Evolutionary conservation across 768 basidiomycete species (phyloP), one percentile per base, ranked within the genome.

Genomic region (Termitomyces sp.): DNA sequence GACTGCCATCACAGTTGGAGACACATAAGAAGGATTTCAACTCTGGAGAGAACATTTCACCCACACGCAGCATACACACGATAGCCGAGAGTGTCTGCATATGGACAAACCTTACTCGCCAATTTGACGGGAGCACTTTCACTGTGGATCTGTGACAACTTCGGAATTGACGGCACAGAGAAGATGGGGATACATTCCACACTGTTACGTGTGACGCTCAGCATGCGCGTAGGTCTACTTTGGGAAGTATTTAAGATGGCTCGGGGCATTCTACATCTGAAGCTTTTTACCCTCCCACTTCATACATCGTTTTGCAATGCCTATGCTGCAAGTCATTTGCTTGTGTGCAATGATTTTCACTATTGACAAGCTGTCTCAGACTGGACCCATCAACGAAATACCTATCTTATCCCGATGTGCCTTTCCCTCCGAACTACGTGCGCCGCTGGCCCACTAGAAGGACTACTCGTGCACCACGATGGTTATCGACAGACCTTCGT

Each of bases 401-500:
- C 76, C 73, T 74, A 56, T 82, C 88, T 44, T 93, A 89, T 74
- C 77, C 77, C 20, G 79, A 84, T 13, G 74, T 89, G 32, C 74
- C 84, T 41, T 78, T 89, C 43, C 64, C 67, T 22, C 16, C 60
- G 13, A 49, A 55, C 48, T 78, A 80, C 32, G 72, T 77, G 59
- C 79, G 90, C 45, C 79, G 79, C 70, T 92, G 91, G 91, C 90
- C 90, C 3, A 76, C 80, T 39, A 79, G 81, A 66, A 77, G 78
- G 45, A 82, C 82, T 54, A 73, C 75, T 32, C 74, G 75, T 53
- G 76, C 88, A 6, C 91, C 90, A 15, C 83, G 85, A 50, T 92
- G 91, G 90, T 77, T 91, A 49, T 88, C 86, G 22, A 91, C 89
- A 9, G 90, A 92, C 71, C 78, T 92, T 42, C 78, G 90, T 39